Evolutionary conservation across 495 filamentous ascomycete species (phyloP).

Genomic region (Aspergillus taichungensis): DNA sequence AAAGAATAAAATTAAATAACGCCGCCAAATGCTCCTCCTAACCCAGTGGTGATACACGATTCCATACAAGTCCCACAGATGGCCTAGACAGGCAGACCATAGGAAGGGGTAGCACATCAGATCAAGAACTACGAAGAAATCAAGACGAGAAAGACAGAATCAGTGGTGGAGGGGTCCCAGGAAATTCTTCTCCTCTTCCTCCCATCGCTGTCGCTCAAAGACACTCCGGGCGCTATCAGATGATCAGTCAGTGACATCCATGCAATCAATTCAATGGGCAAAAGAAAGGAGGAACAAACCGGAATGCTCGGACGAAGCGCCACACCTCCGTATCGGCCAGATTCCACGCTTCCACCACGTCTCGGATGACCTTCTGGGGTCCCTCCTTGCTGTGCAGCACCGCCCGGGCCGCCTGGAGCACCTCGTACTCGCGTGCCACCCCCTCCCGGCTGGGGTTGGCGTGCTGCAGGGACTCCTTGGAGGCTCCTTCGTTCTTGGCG

Average conservation of each 20-base stretch:
- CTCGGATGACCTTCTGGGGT: slow-evolving; percentile 35
- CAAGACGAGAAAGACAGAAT: background rate
- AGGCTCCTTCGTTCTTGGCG: slow-evolving; percentile 45
- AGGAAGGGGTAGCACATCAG: too few species aligned
- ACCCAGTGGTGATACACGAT: too few species aligned
- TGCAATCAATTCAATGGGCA: background rate
- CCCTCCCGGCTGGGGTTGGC: slow-evolving; percentile 38
- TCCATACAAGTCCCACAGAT: too few species aligned
- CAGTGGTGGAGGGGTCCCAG: slow-evolving; percentile 19
- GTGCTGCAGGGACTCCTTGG: slow-evolving; percentile 28
- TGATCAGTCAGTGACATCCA: slow-evolving; percentile 9
- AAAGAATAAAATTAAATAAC: background rate
- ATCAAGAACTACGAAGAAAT: background rate
- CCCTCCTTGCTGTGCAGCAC: slow-evolving; percentile 34
- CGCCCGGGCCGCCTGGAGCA: slow-evolving; percentile 52
- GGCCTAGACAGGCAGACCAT: too few species aligned
- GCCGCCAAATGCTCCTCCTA: background rate
- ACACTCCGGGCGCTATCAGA: slow-evolving; percentile 31
- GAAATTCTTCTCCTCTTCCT: slow-evolving; percentile 37
- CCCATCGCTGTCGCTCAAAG: slow-evolving; percentile 39
- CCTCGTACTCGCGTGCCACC: slow-evolving; percentile 46
- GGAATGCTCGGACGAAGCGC: slow-evolving; percentile 75
- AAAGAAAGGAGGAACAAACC: slow-evolving; percentile 18
- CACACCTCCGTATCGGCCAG: slow-evolving; percentile 87
- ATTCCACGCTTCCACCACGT: slow-evolving; percentile 84